A percentile compares a stretch with the other conserved stretches of the same genome.
Evolutionary conservation across 768 basidiomycete species (phyloP).

Genomic region (Gyrodon lividus): DNA sequence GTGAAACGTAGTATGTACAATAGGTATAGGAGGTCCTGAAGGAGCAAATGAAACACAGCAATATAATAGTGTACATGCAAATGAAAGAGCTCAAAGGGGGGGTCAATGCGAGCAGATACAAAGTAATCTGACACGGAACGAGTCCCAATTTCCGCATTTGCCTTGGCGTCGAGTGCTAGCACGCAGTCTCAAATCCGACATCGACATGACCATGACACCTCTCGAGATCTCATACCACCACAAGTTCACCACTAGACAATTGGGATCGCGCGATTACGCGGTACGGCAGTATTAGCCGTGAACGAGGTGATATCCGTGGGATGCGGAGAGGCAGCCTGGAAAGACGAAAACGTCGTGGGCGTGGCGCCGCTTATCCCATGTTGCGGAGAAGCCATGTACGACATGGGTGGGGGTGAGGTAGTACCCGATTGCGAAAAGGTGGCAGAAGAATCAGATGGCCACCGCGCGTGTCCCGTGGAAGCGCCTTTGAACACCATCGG

Average conservation of each 20-base stretch:
- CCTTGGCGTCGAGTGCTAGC: too few species aligned
- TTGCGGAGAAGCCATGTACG: neutral
- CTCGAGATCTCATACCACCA: too few species aligned
- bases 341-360: neutral
- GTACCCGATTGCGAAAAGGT: neutral
- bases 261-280: conserved; percentile 16
- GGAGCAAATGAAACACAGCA: too few species aligned
- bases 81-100: too few species aligned
- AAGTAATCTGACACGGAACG: too few species aligned
- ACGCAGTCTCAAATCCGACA: too few species aligned
- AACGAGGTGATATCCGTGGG: conserved; percentile 12
- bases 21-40: too few species aligned
- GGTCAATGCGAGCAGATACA: too few species aligned
- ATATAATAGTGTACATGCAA: too few species aligned
- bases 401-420: conserved; percentile 1
- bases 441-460: conserved; percentile 12
- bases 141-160: too few species aligned
- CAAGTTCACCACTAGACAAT: conserved; percentile 14
- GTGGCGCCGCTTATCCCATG: neutral
- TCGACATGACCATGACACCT: too few species aligned
- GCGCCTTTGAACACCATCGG: neutral
- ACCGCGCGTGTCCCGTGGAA: conserved; percentile 4
- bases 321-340: conserved; percentile 6
- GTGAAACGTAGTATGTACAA: too few species aligned
- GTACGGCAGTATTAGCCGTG: conserved; percentile 1